phyloP scores from a whole-genome alignment of 2,329 filamentous ascomycete genomes.

The Phoma sp. region DNA sequence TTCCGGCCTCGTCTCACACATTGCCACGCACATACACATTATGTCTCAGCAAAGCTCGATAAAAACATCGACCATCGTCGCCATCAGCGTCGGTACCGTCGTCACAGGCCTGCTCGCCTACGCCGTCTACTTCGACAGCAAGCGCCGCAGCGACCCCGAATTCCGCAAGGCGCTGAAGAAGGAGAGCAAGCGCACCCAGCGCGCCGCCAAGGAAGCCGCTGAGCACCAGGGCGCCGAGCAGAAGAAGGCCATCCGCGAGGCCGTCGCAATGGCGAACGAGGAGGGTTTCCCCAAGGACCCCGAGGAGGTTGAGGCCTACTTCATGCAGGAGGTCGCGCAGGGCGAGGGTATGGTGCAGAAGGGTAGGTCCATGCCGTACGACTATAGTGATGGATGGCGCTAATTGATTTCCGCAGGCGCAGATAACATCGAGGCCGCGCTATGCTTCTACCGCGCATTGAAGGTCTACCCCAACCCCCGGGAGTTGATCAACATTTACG shows the following conservation, averaged over 20 bases:
- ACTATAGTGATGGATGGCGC: neutral
- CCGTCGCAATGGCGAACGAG: slow-evolving; percentile 81
- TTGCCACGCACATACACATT: slow-evolving; percentile 13
- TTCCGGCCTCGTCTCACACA: slow-evolving; percentile 9
- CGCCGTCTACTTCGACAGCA: slow-evolving; percentile 71
- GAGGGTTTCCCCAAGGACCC: slow-evolving; percentile 90
- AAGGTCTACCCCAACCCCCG: slow-evolving; percentile 96
- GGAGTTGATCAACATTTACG: slow-evolving; percentile 95
- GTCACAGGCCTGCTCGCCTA: slow-evolving; percentile 67
- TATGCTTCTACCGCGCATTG: slow-evolving; percentile 97
- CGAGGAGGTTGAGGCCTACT: slow-evolving; percentile 94
- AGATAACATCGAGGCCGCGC: slow-evolving; percentile 78
- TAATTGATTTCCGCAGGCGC: slow-evolving; percentile 57
- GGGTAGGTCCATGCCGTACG: slow-evolving; percentile 59
- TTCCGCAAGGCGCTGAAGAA: slow-evolving; percentile 71
- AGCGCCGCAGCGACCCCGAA: slow-evolving; percentile 66
- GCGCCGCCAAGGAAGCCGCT: slow-evolving; percentile 74
- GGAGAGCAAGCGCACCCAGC: slow-evolving; percentile 75
- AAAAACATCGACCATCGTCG: slow-evolving; percentile 63
- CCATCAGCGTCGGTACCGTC: slow-evolving; percentile 64
- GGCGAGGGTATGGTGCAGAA: slow-evolving; percentile 85
- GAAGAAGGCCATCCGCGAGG: slow-evolving; percentile 74
- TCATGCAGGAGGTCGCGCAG: slow-evolving; percentile 91
- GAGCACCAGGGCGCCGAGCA: slow-evolving; percentile 69
- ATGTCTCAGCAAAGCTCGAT: slow-evolving; percentile 49